Percentiles rank a stretch among this genome's conserved stretches.
These are phyloP conservation scores for Primulina tabacum DNA, from an alignment of 257 asterid genomes.

Conservation along the genomic window DNA sequence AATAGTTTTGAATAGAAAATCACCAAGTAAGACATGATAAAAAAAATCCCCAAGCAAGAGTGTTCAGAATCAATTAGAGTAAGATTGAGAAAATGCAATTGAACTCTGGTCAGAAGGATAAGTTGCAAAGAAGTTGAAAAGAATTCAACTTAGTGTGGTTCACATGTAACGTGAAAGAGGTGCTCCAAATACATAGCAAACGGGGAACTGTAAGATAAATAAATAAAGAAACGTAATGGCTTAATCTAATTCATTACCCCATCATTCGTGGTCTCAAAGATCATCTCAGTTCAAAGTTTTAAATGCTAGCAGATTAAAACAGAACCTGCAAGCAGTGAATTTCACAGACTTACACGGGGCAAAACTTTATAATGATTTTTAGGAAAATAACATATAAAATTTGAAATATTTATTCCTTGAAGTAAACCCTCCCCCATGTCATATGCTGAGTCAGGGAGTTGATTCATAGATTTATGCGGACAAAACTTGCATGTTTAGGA, in stretches of 20 bases:
- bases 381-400: background rate
- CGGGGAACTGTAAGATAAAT: background rate
- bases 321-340: background rate
- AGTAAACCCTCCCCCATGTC: background rate
- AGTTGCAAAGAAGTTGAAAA: background rate
- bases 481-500: background rate
- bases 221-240: background rate
- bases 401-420: background rate
- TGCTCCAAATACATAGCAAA: background rate
- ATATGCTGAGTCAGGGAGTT: background rate
- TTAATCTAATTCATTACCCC: background rate
- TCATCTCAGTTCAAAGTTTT: slow-evolving; percentile 9
- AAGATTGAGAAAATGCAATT: slow-evolving; percentile 2
- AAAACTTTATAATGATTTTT: background rate
- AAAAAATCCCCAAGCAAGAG: background rate
- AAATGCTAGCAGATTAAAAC: background rate
- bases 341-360: background rate
- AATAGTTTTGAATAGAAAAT: background rate
- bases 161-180: background rate
- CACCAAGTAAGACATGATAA: too few species aligned
- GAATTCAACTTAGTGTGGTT: background rate
- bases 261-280: background rate
- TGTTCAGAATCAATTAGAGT: background rate
- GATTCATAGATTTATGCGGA: background rate
- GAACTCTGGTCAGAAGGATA: background rate